Conservation (phyloP, 495 filamentous ascomycete genomes). For the Umbilicaria muhlenbergii region DNA sequence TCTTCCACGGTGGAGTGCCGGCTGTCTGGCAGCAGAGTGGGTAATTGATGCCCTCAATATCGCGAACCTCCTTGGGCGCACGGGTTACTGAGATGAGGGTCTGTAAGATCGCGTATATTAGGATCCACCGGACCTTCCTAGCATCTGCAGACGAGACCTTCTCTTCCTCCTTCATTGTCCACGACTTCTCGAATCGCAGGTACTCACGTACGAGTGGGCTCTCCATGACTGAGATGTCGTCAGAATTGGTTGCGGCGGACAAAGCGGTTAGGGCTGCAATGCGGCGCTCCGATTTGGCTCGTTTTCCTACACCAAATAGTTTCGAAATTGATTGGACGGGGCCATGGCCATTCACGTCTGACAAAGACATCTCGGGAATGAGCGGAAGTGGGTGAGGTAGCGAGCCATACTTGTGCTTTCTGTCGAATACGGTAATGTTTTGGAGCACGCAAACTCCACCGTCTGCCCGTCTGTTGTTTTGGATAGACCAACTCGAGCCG, state of each 20-base stretch:
- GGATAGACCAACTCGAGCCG: conserved; percentile 23
- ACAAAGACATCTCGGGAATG: conserved; percentile 26
- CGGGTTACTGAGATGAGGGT: conserved; percentile 49
- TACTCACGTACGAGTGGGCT: conserved; percentile 28
- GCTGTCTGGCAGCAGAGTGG: conserved; percentile 19
- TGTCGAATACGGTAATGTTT: conserved; percentile 41
- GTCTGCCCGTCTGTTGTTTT: conserved; percentile 24
- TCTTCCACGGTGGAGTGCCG: conserved; percentile 15
- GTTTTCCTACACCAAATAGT: conserved; percentile 14
- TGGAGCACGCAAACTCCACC: conserved; percentile 47
- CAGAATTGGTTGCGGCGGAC: conserved; percentile 23
- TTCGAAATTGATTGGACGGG: conserved; percentile 8
- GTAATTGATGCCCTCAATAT: conserved; percentile 44
- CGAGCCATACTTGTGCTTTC: conserved; percentile 31
- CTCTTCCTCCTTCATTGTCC: conserved; percentile 20
- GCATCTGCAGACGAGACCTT: conserved; percentile 37
- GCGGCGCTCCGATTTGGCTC: conserved; percentile 15
- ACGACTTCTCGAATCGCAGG: conserved; percentile 26
- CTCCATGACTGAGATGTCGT: conserved; percentile 13
- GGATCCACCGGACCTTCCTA: conserved; percentile 53
- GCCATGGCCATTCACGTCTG: too few relatives aligned
- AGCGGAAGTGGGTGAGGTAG: conserved; percentile 43
- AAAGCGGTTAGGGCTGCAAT: conserved; percentile 17
- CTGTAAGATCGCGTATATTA: conserved; percentile 66
- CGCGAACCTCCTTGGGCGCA: conserved; percentile 41